These are phyloP conservation scores for Arthrobotrys sphaeroides DNA, from an alignment of 2,329 filamentous ascomycete species.

Conservation along the genomic window DNA sequence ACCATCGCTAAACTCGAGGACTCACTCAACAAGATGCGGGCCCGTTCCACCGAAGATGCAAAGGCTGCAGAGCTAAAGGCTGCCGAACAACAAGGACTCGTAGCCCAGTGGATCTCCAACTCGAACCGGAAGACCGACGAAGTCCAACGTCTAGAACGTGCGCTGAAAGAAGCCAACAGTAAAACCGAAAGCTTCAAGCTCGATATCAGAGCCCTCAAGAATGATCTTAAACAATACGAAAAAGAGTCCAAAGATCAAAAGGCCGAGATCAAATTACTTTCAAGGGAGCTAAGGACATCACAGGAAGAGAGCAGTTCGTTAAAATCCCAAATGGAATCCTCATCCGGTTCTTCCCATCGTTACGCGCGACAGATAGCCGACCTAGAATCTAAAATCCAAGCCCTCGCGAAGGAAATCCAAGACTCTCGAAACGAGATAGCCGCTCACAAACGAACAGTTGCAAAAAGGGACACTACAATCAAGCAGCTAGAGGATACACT, in stretches of 20 bases:
- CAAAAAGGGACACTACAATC: conserved; percentile 41
- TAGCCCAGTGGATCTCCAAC: conserved; percentile 41
- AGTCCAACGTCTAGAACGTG: conserved; percentile 33
- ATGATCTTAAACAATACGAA: conserved; percentile 49
- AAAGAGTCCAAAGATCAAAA: conserved; percentile 44
- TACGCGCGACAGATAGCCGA: conserved; percentile 40
- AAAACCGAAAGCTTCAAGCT: conserved; percentile 46
- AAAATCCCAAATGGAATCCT: conserved; percentile 31
- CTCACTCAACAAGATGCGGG: conserved; percentile 42
- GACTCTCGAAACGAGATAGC: conserved; percentile 34
- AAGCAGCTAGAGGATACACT: conserved; percentile 38
- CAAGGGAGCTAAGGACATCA: conserved; percentile 23
- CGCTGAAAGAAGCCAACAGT: conserved; percentile 35
- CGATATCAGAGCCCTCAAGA: conserved; percentile 32
- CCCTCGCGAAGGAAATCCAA: conserved; percentile 33
- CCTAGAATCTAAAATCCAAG: conserved; percentile 39
- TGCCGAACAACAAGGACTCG: conserved; percentile 33
- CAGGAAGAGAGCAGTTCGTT: conserved; percentile 32
- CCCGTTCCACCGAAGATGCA: conserved; percentile 35
- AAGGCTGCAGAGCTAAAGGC: conserved; percentile 30
- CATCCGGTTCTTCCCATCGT: conserved; percentile 32
- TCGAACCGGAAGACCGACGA: conserved; percentile 43
- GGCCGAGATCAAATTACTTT: conserved; percentile 34
- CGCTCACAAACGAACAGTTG: conserved; percentile 20
- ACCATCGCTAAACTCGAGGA: conserved; percentile 47